Evolutionary conservation across 2,329 filamentous ascomycete species (phyloP).

Genomic region (Aspergillus sojae): DNA sequence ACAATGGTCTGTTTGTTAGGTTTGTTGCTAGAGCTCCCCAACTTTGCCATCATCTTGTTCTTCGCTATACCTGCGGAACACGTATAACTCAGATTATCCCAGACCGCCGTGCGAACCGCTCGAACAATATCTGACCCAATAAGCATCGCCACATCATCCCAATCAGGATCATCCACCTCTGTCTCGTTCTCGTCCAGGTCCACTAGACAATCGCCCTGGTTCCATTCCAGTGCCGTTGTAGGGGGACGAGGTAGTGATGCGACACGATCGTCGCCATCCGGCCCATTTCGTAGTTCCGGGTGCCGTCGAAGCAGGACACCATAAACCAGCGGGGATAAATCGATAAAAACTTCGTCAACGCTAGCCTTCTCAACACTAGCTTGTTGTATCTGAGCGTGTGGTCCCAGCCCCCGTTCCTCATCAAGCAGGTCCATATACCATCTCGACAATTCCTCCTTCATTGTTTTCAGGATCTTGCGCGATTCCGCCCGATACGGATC

Average conservation of each 20-base stretch:
- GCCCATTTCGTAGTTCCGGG: slow-evolving; percentile 65
- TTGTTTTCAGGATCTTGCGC: slow-evolving; percentile 74
- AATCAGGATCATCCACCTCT: slow-evolving; percentile 83
- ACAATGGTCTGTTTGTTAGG: slow-evolving; percentile 95
- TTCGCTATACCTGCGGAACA: slow-evolving; percentile 86
- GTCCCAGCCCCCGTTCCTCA: slow-evolving; percentile 11
- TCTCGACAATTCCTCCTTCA: slow-evolving; percentile 71
- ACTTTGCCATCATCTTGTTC: slow-evolving; percentile 95
- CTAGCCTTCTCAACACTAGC: slow-evolving; percentile 84
- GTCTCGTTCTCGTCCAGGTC: slow-evolving; percentile 72
- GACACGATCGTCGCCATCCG: slow-evolving; percentile 51
- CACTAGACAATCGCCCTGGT: slow-evolving; percentile 72
- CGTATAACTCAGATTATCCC: slow-evolving; percentile 76
- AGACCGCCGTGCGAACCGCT: slow-evolving; percentile 69
- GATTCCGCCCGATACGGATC: slow-evolving; percentile 90
- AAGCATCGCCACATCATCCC: slow-evolving; percentile 89
- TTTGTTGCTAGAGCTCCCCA: slow-evolving; percentile 89
- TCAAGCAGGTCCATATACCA: slow-evolving; percentile 31
- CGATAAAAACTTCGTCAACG: slow-evolving; percentile 94
- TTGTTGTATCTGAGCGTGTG: slow-evolving; percentile 31
- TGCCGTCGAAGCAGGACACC: slow-evolving; percentile 73
- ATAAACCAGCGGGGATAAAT: slow-evolving; percentile 84
- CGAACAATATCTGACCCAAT: slow-evolving; percentile 89
- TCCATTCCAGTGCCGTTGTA: slow-evolving; percentile 77
- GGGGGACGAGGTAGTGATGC: slow-evolving; percentile 75